Base-by-base conservation (phyloP, 495 filamentous ascomycete species). In the Pseudomonodictys pantanalensis region DNA sequence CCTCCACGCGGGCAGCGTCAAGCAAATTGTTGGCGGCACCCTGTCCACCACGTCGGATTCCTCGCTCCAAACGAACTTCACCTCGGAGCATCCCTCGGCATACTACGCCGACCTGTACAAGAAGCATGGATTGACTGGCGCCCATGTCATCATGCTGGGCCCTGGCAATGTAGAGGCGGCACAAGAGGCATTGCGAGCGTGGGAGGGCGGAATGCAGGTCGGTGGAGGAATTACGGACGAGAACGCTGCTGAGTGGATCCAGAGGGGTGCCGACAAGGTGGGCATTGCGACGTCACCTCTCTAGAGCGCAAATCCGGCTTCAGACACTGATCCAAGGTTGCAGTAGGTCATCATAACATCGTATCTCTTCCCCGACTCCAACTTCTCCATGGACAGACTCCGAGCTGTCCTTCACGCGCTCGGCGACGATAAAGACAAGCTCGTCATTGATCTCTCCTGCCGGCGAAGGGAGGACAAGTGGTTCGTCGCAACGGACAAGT, bases 401-500 rank as follows among this genome's bases (percentile, higher is more conserved):
- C 75, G 89, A 62, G 79, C 83, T 9, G 84, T 97, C 8, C 77
- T 96, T 0, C 73, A 74, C 22, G 81, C 82, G 12, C 80, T 97
- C 2, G 86, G 78, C 1, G 84, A 85, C 30, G 86, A 92, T 70
- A 87, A 79, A 64, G 77, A 79, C 48, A 92, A 90, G 73, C 80
- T 98, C 46, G 93, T 98, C 56, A 89, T 98, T 69, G 93, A 98
- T 73, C 80, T 98, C 18, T 95, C 89, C 69, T 98, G 93, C 68
- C 83, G 93, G 41, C 76, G 83, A 42, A 82, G 84, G 55, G 89
- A 80, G 17, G 76, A 82, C 11, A 81, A 62, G 46, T 98, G 93
- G 92, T 86, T 90, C 58, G 92, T 98, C 26, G 92, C 93, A 38
- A 98, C 93, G 90, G 87, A 97, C 71, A 92, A 95, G 72, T 98